phyloP scores from a whole-genome alignment of 352 stramenopile genomes.

The Pythium dissimile region DNA sequence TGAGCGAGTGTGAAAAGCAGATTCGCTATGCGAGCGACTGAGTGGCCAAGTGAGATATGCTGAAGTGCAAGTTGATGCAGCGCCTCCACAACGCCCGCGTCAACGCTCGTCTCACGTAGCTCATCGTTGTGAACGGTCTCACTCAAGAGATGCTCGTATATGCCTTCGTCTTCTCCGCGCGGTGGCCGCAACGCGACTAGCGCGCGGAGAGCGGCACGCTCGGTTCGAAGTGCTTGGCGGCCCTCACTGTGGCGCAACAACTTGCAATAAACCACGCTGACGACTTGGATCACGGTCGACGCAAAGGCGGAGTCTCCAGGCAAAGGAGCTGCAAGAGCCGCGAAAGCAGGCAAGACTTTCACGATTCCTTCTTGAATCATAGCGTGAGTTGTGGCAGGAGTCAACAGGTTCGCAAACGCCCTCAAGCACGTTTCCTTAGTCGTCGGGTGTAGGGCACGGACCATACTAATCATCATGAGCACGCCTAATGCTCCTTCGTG shows the following conservation, averaged over 20 bases:
- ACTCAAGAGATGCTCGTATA: conserved; percentile 45
- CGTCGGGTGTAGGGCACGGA: conserved; percentile 47
- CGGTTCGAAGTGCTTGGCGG: conserved; percentile 37
- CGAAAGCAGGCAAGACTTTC: conserved; percentile 55
- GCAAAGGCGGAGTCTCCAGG: not conserved
- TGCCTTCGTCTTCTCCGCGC: not conserved
- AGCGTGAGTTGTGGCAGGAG: conserved; percentile 45
- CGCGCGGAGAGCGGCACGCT: conserved; percentile 40
- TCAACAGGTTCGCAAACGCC: conserved; percentile 66
- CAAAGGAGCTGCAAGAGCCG: conserved; percentile 16
- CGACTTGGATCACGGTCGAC: conserved; percentile 28
- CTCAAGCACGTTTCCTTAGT: conserved; percentile 74
- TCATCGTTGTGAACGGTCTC: conserved; percentile 57
- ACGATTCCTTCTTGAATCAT: conserved; percentile 69
- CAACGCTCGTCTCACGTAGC: conserved; percentile 42
- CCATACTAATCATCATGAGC: conserved; percentile 81
- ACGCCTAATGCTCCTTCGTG: conserved; percentile 54
- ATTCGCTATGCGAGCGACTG: conserved; percentile 28
- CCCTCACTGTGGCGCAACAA: conserved; percentile 43
- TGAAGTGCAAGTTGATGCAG: conserved; percentile 27
- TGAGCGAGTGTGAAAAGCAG: conserved; percentile 58
- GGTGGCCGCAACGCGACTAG: conserved; percentile 31
- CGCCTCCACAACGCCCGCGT: conserved; percentile 52
- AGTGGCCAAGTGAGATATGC: not conserved
- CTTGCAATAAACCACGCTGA: conserved; percentile 58